phyloP scores from a whole-genome alignment of 805 yeast genomes.

The Saturnispora galanensis region DNA sequence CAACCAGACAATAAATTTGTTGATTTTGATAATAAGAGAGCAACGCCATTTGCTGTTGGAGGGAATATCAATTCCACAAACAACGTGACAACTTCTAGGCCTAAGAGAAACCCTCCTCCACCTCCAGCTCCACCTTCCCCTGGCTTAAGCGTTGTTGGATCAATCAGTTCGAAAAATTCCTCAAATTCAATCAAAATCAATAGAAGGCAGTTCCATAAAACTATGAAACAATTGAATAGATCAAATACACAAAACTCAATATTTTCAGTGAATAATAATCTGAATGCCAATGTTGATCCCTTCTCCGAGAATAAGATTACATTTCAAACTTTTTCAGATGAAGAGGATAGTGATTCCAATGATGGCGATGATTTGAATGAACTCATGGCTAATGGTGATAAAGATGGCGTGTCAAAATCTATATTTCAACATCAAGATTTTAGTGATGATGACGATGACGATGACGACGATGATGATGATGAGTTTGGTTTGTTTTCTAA shows the following conservation, averaged over 20 bases:
- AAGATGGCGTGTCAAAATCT: conserved; percentile 15
- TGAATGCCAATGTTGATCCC: conserved; percentile 30
- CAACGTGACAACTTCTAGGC: conserved; percentile 27
- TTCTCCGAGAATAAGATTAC: conserved; percentile 64
- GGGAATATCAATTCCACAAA: conserved; percentile 71
- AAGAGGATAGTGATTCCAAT: conserved; percentile 22
- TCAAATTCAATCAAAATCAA: conserved; percentile 1
- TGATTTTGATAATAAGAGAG: conserved; percentile 71
- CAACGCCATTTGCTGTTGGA: conserved; percentile 51
- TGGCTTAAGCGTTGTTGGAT: background rate
- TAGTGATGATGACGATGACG: background rate
- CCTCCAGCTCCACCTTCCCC: conserved; percentile 26
- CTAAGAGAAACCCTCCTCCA: conserved; percentile 22
- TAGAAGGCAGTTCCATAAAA: conserved; percentile 2
- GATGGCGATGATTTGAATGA: conserved; percentile 8
- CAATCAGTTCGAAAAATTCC: conserved; percentile 3
- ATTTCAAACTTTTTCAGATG: conserved; percentile 35
- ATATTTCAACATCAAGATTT: conserved; percentile 3
- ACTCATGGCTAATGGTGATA: conserved; percentile 40
- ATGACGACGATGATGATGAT: conserved; percentile 5
- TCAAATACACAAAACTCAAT: conserved; percentile 11
- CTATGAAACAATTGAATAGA: conserved; percentile 9
- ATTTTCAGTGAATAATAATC: conserved; percentile 8
- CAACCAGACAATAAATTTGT: conserved; percentile 61
- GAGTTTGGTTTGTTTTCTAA: conserved; percentile 41